phyloP scores from a whole-genome alignment of 2,329 filamentous ascomycete genomes.

The Madurella fahalii region DNA sequence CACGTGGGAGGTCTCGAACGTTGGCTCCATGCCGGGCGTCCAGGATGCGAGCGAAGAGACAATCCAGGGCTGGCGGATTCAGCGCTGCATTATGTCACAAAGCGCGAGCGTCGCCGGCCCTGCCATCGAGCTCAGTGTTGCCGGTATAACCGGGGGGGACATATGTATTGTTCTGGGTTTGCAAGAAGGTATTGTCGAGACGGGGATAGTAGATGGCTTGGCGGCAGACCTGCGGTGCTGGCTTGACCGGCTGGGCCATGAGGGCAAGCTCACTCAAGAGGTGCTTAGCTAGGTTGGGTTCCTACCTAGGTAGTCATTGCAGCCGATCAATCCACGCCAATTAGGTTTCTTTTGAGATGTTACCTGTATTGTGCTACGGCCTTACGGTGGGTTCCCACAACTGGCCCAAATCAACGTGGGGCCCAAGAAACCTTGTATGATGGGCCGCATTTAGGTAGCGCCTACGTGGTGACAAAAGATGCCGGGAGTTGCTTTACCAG shows the following conservation, averaged over 20 bases:
- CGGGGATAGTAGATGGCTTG: constrained; percentile 36
- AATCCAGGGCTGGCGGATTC: constrained; percentile 33
- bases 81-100: constrained; percentile 48
- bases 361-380: too few species aligned
- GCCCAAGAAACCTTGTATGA: too few species aligned
- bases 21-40: constrained; percentile 40
- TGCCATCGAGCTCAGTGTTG: constrained; percentile 43
- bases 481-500: too few species aligned
- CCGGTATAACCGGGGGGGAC: constrained; percentile 39
- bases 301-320: too few species aligned
- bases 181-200: constrained; percentile 43
- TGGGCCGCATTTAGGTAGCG: too few species aligned
- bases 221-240: constrained; percentile 35
- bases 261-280: background rate
- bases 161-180: constrained; percentile 45
- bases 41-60: constrained; percentile 2
- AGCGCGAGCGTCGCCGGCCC: constrained; percentile 41
- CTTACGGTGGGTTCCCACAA: too few species aligned
- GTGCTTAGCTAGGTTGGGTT: too few species aligned
- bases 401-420: too few species aligned
- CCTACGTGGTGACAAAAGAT: too few species aligned
- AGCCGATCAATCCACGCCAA: too few species aligned
- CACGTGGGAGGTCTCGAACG: constrained; percentile 52
- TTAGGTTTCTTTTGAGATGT: too few species aligned
- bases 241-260: constrained; percentile 16